Base-by-base conservation (phyloP, 495 filamentous ascomycete species). In the Viridothelium virens region DNA sequence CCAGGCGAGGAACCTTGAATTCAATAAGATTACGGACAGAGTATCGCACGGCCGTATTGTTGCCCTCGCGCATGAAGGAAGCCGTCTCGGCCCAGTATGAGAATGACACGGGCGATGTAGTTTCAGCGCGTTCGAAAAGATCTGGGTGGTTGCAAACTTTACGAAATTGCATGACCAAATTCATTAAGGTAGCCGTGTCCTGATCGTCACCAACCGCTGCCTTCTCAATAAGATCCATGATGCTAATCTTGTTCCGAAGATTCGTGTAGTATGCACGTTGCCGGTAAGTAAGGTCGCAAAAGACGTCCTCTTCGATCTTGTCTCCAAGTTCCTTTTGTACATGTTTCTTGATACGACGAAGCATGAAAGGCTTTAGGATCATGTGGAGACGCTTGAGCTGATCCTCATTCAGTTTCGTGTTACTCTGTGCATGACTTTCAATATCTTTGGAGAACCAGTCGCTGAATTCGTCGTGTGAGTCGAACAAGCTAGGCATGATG, bases 391-490 rank as follows among this genome's bases (percentile, higher is more conserved):
- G 91, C 75, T 89, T 91, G 50, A 99, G 86, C 76, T 99, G 94
- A 71, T 96, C 91, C 74, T 97, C 94, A 71, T 98, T 97, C 47
- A 98, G 86, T 75, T 97, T 97, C 38, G 94, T 97, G 77, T 98
- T 97, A 77, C 91, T 96, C 77, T 96, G 92, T 10, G 94, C 95
- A 70, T 98, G 94, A 38, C 91, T 96, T 77, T 98, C 94, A 71
- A 98, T 98, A 71, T 98, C 94, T 75, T 97, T 97, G 39, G 95
- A 97, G 78, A 98, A 98, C 94, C 94, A 98, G 73, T 98, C 94
- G 79, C 91, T 96, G 76, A 98, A 98, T 74, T 98, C 94, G 74
- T 98, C 94, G 75, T 98, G 94, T 2, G 92, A 97, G 74, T 98
- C 94, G 77, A 98, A 98, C 33, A 98, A 80, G 47, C 89, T 95